Evolutionary conservation across 495 filamentous ascomycete genomes (phyloP).

Genomic region (Chaetomium fimeti): DNA sequence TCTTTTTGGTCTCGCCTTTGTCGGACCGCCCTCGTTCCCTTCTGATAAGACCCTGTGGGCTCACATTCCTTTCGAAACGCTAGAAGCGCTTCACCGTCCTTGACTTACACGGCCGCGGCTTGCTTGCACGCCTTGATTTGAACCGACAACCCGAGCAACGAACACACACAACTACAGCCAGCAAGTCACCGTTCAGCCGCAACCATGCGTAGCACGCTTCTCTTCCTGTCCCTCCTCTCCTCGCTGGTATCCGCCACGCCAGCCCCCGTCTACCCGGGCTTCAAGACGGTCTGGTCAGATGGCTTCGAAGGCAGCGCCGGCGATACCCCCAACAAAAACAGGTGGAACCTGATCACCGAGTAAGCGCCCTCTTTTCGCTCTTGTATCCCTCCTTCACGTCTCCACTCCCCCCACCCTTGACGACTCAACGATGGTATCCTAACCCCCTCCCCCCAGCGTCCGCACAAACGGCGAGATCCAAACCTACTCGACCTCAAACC

Average conservation of each 20-base stretch:
- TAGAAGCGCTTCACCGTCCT: not conserved
- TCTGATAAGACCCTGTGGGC: conserved; percentile 8
- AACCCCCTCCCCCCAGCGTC: conserved; percentile 28
- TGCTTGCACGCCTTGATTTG: not conserved
- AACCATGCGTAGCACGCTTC: conserved; percentile 27
- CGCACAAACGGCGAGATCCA: conserved; percentile 48
- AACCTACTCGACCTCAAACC: conserved; percentile 43
- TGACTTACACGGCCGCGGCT: not conserved
- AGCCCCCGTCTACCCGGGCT: conserved; percentile 29
- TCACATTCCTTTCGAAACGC: conserved; percentile 15
- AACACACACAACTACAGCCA: not conserved
- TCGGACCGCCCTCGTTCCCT: not conserved
- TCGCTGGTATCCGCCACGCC: conserved; percentile 29
- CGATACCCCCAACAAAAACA: conserved; percentile 22
- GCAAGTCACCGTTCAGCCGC: not conserved
- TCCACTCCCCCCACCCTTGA: not conserved
- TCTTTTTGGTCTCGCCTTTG: not conserved
- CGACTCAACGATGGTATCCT: not conserved
- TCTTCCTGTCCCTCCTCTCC: conserved; percentile 27
- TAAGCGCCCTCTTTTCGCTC: conserved; percentile 1
- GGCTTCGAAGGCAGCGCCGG: conserved; percentile 31
- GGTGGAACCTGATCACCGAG: conserved; percentile 44
- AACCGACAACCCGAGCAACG: not conserved
- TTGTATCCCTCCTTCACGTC: not conserved
- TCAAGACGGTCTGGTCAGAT: conserved; percentile 34